Evolutionary conservation across 1,139 yeast species (phyloP), one percentile per base, ranked within the genome.

Genomic region (Pichia terricola): DNA sequence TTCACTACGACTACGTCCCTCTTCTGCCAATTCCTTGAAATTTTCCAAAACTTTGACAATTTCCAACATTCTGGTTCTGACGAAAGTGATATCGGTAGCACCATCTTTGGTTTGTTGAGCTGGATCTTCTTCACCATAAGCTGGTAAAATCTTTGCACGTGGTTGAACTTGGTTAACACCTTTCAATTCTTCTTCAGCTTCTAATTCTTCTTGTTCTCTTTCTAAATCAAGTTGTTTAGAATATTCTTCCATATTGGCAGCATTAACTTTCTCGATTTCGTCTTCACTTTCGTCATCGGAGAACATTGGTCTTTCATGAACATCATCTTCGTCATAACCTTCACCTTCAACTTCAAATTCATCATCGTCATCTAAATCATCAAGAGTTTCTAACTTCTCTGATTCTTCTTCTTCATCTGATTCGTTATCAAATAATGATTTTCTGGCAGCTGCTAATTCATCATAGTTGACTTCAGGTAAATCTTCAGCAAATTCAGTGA

Each of bases 11-110:
- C 94, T 81, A 61, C 77, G 79, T 10, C 94, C 95, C 59, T 80
- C 91, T 61, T 88, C 95, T 22, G 91, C 85, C 56, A 88, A 64
- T 40, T 72, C 81, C 59, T 81, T 81, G 67, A 89, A 88, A 65
- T 91, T 87, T 62, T 89, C 97, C 56, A 94, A 74, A n/a, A 91
- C 96, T 64, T 89, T 89, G 43, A 88, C 94, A 50, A 94, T 77
- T 69, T 94, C 98, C 53, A 91, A 79, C 81, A 94, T 89, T 66
- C 99, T 78, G 27, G 96, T 86, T 66, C 97, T 79, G 22, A 86
- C 75, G 58, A 85, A 72, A 9, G 88, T 83, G 44, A 89, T 73
- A 60, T 89, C 95, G 56, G 78, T 78, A 38, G 85, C 81, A 27
- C 75, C 78, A 22, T 61, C 60, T 26, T 65, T 67, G 45, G 71